A percentile compares a stretch with the other conserved stretches of the same genome.
Conservation (phyloP, 129 eudicot species). For the Tagetes patula region DNA sequence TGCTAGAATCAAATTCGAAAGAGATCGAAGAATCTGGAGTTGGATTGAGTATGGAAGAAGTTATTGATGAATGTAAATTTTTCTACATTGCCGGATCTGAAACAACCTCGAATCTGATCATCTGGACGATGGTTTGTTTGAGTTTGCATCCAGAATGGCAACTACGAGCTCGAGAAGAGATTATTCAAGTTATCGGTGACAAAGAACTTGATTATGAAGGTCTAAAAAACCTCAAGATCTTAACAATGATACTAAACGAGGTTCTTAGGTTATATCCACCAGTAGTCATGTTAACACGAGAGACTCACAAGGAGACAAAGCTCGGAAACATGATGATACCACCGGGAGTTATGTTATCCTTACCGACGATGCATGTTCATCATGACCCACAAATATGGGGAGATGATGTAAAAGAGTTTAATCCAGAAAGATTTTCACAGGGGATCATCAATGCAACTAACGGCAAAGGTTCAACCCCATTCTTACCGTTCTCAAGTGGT, state of each 20-base stretch:
- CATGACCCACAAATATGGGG: slow-evolving; percentile 62
- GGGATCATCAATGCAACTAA: slow-evolving; percentile 53
- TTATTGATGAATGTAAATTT: slow-evolving; percentile 52
- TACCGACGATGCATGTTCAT: slow-evolving; percentile 42
- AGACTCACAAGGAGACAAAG: slow-evolving; percentile 43
- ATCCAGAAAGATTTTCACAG: slow-evolving; percentile 59
- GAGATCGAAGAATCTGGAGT: slow-evolving; percentile 33
- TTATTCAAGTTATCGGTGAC: slow-evolving; percentile 41
- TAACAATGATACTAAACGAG: slow-evolving; percentile 55
- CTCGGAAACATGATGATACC: slow-evolving; percentile 53
- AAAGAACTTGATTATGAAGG: slow-evolving; percentile 38
- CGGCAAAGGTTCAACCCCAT: slow-evolving; percentile 27
- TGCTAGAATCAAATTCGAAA: slow-evolving; percentile 37
- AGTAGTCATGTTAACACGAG: slow-evolving; percentile 24
- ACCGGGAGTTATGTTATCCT: slow-evolving; percentile 37
- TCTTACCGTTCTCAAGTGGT: slow-evolving; percentile 58
- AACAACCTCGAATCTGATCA: slow-evolving; percentile 42
- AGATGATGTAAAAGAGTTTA: slow-evolving; percentile 52
- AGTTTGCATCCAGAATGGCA: slow-evolving; percentile 61
- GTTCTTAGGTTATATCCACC: slow-evolving; percentile 69
- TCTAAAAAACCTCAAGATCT: slow-evolving; percentile 40
- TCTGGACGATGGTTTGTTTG: slow-evolving; percentile 60
- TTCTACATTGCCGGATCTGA: slow-evolving; percentile 47
- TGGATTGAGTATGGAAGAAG: slow-evolving; percentile 36
- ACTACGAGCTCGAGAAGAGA: slow-evolving; percentile 49